Evolutionary conservation across 768 basidiomycete genomes (phyloP).

Genomic region (Naematelia encephala): DNA sequence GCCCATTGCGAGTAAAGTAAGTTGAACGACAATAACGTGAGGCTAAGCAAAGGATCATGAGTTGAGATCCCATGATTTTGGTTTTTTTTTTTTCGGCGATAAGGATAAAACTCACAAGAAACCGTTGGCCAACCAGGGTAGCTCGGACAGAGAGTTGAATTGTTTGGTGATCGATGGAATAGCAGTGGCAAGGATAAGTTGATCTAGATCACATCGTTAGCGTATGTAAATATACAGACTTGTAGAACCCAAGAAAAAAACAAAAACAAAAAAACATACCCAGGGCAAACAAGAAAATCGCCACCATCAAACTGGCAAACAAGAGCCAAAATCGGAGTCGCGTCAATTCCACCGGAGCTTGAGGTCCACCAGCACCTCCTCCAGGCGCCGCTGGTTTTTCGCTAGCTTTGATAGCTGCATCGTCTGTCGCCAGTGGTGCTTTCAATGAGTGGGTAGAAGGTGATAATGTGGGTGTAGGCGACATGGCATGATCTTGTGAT

Average conservation of each 20-base stretch:
- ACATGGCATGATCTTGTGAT: not conserved
- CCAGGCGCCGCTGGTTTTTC: constrained; percentile 6
- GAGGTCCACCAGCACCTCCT: constrained; percentile 8
- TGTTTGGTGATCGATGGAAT: constrained; percentile 46
- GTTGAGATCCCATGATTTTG: not conserved
- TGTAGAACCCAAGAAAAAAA: too few species aligned
- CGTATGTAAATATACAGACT: too few species aligned
- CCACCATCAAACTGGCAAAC: constrained; percentile 32
- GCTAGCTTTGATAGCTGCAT: not conserved
- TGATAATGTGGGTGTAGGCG: not conserved
- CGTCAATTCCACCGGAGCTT: constrained; percentile 33
- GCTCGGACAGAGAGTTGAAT: constrained; percentile 41
- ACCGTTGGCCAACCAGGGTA: constrained; percentile 47
- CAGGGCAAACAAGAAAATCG: constrained; percentile 41
- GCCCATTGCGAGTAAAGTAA: constrained; percentile 44
- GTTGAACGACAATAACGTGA: constrained; percentile 48
- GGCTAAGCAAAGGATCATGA: too few species aligned
- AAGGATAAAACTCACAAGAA: constrained; percentile 31
- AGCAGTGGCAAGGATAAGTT: constrained; percentile 50
- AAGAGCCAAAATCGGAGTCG: constrained; percentile 34
- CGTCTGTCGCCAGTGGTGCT: not conserved
- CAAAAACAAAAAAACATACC: constrained; percentile 21
- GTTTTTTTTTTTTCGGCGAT: not conserved
- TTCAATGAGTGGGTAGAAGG: not conserved
- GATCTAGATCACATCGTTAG: constrained; percentile 48